These are phyloP conservation scores for Yamadazyma diddensiae DNA, from an alignment of 1,139 yeast genomes.

Conservation along the genomic window DNA sequence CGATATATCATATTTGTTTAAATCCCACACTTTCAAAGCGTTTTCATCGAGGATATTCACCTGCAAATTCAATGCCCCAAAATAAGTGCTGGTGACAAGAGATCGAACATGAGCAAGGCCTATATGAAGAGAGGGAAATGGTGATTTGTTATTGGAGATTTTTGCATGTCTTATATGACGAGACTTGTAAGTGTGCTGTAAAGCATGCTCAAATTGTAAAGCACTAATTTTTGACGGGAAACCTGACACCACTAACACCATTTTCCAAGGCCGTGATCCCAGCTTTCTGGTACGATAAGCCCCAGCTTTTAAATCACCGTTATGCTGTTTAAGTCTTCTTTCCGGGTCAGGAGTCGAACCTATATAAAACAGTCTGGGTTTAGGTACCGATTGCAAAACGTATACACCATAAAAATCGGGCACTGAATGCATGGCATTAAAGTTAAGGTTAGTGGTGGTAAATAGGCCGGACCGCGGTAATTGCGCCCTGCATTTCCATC, in stretches of 20 bases:
- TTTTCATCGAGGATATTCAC: conserved; percentile 36
- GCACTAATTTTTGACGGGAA: conserved; percentile 73
- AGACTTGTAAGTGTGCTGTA: conserved; percentile 70
- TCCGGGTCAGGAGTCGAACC: conserved; percentile 79
- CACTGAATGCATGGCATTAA: neutral
- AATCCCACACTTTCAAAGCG: conserved; percentile 23
- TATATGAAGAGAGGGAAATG: conserved; percentile 35
- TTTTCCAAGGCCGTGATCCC: conserved; percentile 71
- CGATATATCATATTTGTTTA: conserved; percentile 25
- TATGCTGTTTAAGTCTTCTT: conserved; percentile 70
- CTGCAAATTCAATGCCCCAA: conserved; percentile 37
- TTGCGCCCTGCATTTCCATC: no score
- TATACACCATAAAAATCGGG: conserved; percentile 64
- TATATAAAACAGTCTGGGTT: conserved; percentile 58
- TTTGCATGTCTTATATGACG: conserved; percentile 47
- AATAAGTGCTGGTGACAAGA: conserved; percentile 40
- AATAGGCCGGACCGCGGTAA: no score
- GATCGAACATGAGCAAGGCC: conserved; percentile 51
- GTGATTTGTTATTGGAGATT: conserved; percentile 19
- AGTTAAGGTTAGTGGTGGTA: no score
- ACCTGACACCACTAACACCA: conserved; percentile 61
- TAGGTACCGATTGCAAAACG: conserved; percentile 55
- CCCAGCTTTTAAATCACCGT: conserved; percentile 59
- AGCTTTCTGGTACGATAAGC: conserved; percentile 60
- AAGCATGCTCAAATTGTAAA: conserved; percentile 72